Conservation (phyloP, 805 yeast genomes). For the Cyberlindnera suaveolens region DNA sequence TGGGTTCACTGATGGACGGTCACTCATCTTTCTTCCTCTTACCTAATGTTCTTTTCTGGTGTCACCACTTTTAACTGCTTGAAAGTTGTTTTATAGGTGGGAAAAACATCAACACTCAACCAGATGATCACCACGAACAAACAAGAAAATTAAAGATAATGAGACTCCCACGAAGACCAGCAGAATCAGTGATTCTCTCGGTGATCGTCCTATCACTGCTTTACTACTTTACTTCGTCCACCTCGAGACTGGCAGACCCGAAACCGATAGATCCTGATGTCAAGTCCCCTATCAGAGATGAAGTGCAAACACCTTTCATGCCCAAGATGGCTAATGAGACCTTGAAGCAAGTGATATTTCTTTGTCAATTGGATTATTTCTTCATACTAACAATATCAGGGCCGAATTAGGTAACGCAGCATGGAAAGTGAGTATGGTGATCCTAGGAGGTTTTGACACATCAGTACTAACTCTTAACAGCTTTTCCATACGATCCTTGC, state of each 20-base stretch:
- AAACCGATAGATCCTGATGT: constrained; percentile 19
- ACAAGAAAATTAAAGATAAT: constrained; percentile 5
- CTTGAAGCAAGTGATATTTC: constrained; percentile 29
- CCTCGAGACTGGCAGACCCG: constrained; percentile 18
- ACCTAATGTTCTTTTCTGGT: background rate
- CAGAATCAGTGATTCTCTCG: constrained; percentile 5
- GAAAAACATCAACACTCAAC: background rate
- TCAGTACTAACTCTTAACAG: constrained; percentile 6
- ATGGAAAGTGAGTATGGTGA: constrained; percentile 44
- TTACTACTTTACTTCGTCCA: constrained; percentile 14
- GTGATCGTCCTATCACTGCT: constrained; percentile 9
- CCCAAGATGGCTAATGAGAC: constrained; percentile 90
- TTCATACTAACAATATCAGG: background rate
- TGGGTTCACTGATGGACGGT: constrained; percentile 2
- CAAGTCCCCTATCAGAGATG: constrained; percentile 25
- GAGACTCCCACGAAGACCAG: constrained; percentile 10
- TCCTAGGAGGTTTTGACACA: background rate
- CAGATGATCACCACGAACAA: background rate
- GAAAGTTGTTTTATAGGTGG: background rate
- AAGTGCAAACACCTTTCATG: constrained; percentile 42
- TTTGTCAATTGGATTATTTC: background rate
- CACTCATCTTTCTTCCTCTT: background rate
- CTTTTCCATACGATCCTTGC: constrained; percentile 88
- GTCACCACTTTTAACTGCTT: too few species aligned
- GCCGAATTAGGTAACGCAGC: constrained; percentile 88